Evolutionary conservation across 108 stramenopile genomes (phyloP), one percentile per base, ranked within the genome.

Genomic region (Cyclostephanos invisitatus): DNA sequence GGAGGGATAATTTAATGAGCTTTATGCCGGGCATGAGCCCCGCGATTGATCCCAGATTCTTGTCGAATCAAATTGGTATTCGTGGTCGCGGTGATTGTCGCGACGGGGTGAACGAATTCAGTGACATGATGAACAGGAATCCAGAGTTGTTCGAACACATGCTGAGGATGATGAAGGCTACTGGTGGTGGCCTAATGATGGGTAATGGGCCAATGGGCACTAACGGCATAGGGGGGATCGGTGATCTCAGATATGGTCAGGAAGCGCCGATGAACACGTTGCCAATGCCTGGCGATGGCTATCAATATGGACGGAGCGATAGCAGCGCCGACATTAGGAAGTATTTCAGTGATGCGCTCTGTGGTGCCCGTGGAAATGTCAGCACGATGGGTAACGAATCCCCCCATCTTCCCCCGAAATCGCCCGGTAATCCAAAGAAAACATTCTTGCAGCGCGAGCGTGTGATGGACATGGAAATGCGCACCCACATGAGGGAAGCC

Each of bases 391-490:
- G 14, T 1, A 7, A 53, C 6, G 53, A 54, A 10, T 11, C 53
- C 5, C 18, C 36, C 21, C 38, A 36, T 29, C 14, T 40, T 27
- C 37, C 59, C 18, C 58, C 66, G 24, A 64, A 64, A 18, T 66
- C 64, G 20, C 74, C 74, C 18, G 63, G 49, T 24, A 29, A 42
- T 22, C 74, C 74, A 14, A 75, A 75, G 53, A 75, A 75, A 50
- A 28, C 64, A 25, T 67, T 75, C 21, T 46, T 75, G 36, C 65
- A 61, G 22, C 65, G 74, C 5, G 65, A 75, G 22, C 63, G 65
- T 8, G 53, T 62, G 25, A 75, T 67, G 74, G 66, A 75, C 28
- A 25, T 37, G 18, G 74, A 61, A 29, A 62, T 67, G 74, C 48
- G 60, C 36, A 38, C 37, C 15, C 59, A 75, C 32, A 58, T 74